Evolutionary conservation across 2,329 filamentous ascomycete species (phyloP).

Genomic region (Sordariomycetes sp.): DNA sequence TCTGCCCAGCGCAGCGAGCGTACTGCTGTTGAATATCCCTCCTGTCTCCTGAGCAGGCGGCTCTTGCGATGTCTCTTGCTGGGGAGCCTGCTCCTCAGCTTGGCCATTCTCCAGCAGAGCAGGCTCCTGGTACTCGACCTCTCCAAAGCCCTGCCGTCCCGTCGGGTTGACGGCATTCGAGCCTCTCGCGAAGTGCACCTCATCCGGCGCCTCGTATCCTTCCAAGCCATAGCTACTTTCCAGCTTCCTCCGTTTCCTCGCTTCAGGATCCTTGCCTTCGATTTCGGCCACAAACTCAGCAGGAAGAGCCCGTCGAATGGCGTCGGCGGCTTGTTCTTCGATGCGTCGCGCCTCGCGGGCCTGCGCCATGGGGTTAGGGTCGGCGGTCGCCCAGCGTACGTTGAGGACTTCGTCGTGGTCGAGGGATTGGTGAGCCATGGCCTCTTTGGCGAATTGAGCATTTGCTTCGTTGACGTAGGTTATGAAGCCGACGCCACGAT

Average conservation of each 20-base stretch:
- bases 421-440: conserved; percentile 89
- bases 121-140: conserved; percentile 53
- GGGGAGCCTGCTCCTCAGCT: conserved; percentile 24
- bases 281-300: conserved; percentile 89
- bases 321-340: conserved; percentile 94
- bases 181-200: conserved; percentile 83
- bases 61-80: conserved; percentile 20
- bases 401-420: conserved; percentile 92
- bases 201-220: conserved; percentile 89
- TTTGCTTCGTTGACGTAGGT: conserved; percentile 90
- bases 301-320: conserved; percentile 77
- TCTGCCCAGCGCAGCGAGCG: conserved; percentile 66
- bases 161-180: conserved; percentile 55
- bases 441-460: conserved; percentile 84
- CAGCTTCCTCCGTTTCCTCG: conserved; percentile 78
- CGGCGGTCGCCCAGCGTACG: conserved; percentile 92
- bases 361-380: conserved; percentile 91
- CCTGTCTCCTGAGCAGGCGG: conserved; percentile 22
- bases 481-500: conserved; percentile 84
- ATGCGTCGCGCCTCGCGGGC: conserved; percentile 81
- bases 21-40: conserved; percentile 75
- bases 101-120: conserved; percentile 50
- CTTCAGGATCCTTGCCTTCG: conserved; percentile 81
- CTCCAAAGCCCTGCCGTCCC: conserved; percentile 49
- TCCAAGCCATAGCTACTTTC: conserved; percentile 83